Evolutionary conservation across 306 rosid genomes (phyloP).

Genomic region (Chamaecrista fasciculata): DNA sequence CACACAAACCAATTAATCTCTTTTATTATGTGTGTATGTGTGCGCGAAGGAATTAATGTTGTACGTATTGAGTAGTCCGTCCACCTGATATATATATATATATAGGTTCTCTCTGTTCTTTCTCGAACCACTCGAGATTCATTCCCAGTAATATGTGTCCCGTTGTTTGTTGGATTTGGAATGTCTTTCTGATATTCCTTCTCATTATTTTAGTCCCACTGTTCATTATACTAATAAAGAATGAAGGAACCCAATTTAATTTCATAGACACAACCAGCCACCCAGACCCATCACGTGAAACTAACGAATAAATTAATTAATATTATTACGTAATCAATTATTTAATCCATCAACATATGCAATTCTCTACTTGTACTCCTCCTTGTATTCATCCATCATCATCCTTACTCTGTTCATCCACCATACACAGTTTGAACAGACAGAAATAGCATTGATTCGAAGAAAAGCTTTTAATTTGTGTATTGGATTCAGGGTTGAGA

Average conservation of each 20-base stretch:
- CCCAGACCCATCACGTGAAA: conserved; percentile 11
- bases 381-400: background rate
- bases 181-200: conserved; percentile 38
- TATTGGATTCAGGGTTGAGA: no score
- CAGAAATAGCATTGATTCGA: no score
- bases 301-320: background rate
- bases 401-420: background rate
- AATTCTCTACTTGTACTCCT: no score
- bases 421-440: no score
- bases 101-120: conserved; percentile 16
- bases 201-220: background rate
- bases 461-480: no score
- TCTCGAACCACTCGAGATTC: conserved; percentile 66
- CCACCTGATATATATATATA: background rate
- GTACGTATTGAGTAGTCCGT: conserved; percentile 29
- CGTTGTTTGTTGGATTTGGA: conserved; percentile 57
- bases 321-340: no score
- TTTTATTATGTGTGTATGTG: background rate
- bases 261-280: background rate
- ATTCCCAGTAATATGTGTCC: conserved; percentile 32
- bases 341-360: background rate
- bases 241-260: background rate
- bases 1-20: no score
- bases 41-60: conserved; percentile 28
- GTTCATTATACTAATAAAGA: background rate